Conservation (phyloP, 1,139 yeast species). For the Fermentozyma sake region DNA sequence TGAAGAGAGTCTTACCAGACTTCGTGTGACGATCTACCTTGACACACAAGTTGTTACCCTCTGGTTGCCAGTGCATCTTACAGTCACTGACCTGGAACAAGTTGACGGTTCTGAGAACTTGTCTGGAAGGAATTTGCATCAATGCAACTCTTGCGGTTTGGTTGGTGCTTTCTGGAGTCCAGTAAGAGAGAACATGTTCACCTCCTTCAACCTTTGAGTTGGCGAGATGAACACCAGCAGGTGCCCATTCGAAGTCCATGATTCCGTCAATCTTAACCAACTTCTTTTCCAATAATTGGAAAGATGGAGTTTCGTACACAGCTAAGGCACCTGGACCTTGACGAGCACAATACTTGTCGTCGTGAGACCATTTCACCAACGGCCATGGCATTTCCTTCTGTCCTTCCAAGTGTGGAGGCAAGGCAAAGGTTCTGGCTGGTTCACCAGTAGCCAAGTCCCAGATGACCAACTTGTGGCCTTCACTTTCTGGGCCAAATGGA, state of each 20-base stretch:
- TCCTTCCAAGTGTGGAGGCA: conserved; percentile 71
- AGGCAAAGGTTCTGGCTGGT: conserved; percentile 85
- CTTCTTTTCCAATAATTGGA: conserved; percentile 77
- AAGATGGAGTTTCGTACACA: conserved; percentile 71
- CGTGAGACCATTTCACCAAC: conserved; percentile 91
- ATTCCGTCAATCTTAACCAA: conserved; percentile 80
- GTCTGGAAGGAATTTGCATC: conserved; percentile 82
- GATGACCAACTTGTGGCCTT: conserved; percentile 89
- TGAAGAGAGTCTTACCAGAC: conserved; percentile 85
- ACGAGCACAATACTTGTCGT: conserved; percentile 94
- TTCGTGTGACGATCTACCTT: conserved; percentile 97
- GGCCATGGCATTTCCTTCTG: conserved; percentile 92
- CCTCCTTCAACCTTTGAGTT: conserved; percentile 49
- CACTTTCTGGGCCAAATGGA: conserved; percentile 85
- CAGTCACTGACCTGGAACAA: conserved; percentile 93
- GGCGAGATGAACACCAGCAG: conserved; percentile 72
- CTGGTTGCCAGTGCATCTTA: conserved; percentile 91
- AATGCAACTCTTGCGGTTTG: conserved; percentile 94
- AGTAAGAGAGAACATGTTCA: conserved; percentile 75
- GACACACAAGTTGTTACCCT: conserved; percentile 81
- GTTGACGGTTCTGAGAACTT: conserved; percentile 84
- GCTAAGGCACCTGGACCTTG: conserved; percentile 92
- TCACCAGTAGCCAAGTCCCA: conserved; percentile 89
- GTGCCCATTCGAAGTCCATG: conserved; percentile 93
- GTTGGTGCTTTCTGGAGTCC: conserved; percentile 94